Percentiles rank a stretch among this genome's conserved stretches.
These are phyloP conservation scores for Orbilia oligospora DNA, from an alignment of 2,329 filamentous ascomycete species.

Conservation along the genomic window DNA sequence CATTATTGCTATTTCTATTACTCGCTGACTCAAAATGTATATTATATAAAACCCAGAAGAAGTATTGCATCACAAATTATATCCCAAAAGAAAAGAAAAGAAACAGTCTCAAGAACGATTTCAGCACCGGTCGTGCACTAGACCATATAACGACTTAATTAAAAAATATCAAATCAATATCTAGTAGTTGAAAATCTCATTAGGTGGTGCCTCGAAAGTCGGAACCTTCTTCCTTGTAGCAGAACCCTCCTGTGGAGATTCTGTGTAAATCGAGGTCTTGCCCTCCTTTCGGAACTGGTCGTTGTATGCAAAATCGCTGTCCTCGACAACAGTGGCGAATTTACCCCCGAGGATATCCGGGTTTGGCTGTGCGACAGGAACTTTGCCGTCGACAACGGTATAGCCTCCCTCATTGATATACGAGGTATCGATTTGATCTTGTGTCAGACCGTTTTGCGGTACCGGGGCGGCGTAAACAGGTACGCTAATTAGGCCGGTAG, in stretches of 20 bases:
- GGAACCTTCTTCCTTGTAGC: not conserved
- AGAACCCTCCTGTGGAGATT: not conserved
- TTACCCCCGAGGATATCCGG: not conserved
- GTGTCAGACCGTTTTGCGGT: not conserved
- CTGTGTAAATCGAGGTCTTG: not conserved
- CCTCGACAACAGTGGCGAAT: not conserved
- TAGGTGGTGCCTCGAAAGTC: not conserved
- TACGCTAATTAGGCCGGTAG: not conserved
- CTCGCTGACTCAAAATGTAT: too few relatives aligned
- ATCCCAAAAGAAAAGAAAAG: too few relatives aligned
- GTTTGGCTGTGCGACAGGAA: not conserved
- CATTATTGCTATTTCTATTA: too few relatives aligned
- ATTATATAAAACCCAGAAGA: too few relatives aligned
- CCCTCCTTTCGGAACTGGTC: not conserved
- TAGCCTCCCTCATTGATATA: not conserved
- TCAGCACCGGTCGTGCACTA: too few relatives aligned
- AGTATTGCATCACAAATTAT: too few relatives aligned
- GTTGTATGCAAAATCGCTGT: not conserved
- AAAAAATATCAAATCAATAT: too few relatives aligned
- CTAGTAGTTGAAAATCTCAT: too few relatives aligned
- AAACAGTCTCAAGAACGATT: too few relatives aligned
- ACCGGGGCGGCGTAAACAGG: not conserved
- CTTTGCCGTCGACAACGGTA: not conserved
- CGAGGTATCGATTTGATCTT: not conserved
- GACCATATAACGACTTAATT: too few relatives aligned